Conservation (phyloP, 495 filamentous ascomycete species). For the Xeromyces bisporus region DNA sequence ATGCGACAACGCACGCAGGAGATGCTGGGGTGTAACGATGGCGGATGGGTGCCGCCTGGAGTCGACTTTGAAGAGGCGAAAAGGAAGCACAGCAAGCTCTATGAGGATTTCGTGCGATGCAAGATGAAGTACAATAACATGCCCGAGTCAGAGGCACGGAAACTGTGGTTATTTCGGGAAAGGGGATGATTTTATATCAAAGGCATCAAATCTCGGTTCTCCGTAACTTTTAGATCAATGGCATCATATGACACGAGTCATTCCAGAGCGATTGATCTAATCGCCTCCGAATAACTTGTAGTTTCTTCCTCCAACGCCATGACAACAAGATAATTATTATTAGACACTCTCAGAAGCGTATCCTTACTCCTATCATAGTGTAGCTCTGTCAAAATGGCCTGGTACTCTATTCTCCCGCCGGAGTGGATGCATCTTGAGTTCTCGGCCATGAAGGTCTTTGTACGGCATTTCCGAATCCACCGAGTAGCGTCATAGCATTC, state of each 20-base stretch:
- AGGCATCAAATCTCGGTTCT: too few relatives aligned
- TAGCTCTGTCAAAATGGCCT: slow-evolving; percentile 45
- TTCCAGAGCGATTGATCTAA: too few relatives aligned
- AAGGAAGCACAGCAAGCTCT: slow-evolving; percentile 7
- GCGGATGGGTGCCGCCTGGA: slow-evolving; percentile 14
- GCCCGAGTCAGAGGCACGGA: slow-evolving; percentile 9
- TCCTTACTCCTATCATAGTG: too few relatives aligned
- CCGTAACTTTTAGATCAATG: too few relatives aligned
- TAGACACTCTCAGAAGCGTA: too few relatives aligned
- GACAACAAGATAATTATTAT: too few relatives aligned
- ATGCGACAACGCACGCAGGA: slow-evolving; percentile 11
- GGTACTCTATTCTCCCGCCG: slow-evolving; percentile 47
- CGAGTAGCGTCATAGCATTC: slow-evolving; percentile 2
- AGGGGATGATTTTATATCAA: too few relatives aligned
- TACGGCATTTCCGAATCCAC: slow-evolving; percentile 21
- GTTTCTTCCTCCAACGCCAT: too few relatives aligned
- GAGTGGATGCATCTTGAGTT: slow-evolving; percentile 39
- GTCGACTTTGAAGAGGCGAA: slow-evolving; percentile 10
- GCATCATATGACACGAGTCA: too few relatives aligned
- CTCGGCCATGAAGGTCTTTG: slow-evolving; percentile 48
- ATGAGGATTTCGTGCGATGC: slow-evolving; percentile 6
- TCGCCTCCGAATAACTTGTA: too few relatives aligned
- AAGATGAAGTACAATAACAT: slow-evolving; percentile 8
- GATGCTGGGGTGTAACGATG: slow-evolving; percentile 14
- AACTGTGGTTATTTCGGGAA: slow-evolving; percentile 9